Percentiles rank a stretch among this genome's conserved stretches.
Evolutionary conservation across 805 yeast genomes (phyloP).

Genomic region (Candida mattraensis): DNA sequence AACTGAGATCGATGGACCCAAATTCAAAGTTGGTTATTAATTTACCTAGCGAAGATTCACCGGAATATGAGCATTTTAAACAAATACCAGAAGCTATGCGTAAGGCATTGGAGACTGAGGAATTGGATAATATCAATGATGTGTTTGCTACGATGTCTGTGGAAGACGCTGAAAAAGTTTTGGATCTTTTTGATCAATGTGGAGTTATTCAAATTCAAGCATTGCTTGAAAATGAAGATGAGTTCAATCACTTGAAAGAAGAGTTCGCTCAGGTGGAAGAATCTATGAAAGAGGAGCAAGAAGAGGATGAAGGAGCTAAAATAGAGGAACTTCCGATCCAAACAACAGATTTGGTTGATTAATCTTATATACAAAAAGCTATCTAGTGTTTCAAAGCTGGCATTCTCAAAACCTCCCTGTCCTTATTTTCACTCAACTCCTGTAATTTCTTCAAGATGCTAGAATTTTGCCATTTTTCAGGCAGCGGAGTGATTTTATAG

Average conservation of each 20-base stretch:
- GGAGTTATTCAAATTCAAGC: conserved; percentile 84
- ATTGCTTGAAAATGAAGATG: conserved; percentile 67
- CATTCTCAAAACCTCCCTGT: conserved; percentile 79
- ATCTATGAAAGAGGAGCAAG: conserved; percentile 18
- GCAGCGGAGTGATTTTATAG: conserved; percentile 78
- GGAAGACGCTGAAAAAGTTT: conserved; percentile 75
- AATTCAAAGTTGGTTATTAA: conserved; percentile 69
- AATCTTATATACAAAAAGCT: conserved; percentile 6
- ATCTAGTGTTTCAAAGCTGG: conserved; percentile 55
- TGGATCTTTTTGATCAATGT: conserved; percentile 74
- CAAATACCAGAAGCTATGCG: conserved; percentile 63
- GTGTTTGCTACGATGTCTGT: conserved; percentile 74
- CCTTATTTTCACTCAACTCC: conserved; percentile 70
- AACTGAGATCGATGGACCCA: conserved; percentile 85
- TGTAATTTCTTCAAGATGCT: conserved; percentile 64
- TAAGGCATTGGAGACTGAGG: conserved; percentile 68
- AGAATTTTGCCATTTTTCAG: conserved; percentile 79
- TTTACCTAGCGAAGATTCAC: conserved; percentile 60
- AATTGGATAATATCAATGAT: conserved; percentile 76
- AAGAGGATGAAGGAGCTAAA: conserved; percentile 5
- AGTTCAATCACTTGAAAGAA: conserved; percentile 55
- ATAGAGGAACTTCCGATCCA: not conserved
- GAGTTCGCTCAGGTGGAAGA: conserved; percentile 39
- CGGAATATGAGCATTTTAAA: conserved; percentile 54
- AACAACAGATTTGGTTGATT: conserved; percentile 45